phyloP scores from a whole-genome alignment of 371 early-diverging fungal genomes.

The Apophysomyces sp. region DNA sequence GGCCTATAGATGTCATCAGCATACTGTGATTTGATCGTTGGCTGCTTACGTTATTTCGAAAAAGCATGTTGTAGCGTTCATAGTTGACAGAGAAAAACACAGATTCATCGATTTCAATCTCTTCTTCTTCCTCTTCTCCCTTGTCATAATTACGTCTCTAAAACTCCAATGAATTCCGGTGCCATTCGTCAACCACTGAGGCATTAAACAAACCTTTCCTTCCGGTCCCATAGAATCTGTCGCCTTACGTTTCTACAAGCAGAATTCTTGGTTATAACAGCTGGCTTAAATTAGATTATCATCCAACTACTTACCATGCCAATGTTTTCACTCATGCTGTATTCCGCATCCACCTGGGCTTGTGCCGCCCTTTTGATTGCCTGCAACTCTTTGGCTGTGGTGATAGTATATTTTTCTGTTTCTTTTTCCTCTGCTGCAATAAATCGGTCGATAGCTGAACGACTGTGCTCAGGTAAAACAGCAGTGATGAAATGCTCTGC shows the following conservation, averaged over 20 bases:
- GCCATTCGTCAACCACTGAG: not conserved
- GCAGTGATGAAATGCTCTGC: conserved; percentile 61
- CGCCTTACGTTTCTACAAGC: conserved; percentile 52
- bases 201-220: conserved; percentile 19
- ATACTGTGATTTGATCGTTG: not conserved
- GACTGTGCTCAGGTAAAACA: conserved; percentile 62
- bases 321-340: conserved; percentile 43
- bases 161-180: not conserved
- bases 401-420: conserved; percentile 54
- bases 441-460: conserved; percentile 60
- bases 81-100: conserved; percentile 71
- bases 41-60: conserved; percentile 67
- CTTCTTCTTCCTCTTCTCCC: not conserved
- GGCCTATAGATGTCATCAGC: conserved; percentile 25
- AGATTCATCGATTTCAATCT: conserved; percentile 46
- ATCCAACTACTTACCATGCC: conserved; percentile 50
- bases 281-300: not conserved
- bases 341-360: conserved; percentile 57
- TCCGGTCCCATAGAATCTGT: conserved; percentile 30
- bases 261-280: not conserved
- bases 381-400: conserved; percentile 68
- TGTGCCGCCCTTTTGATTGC: conserved; percentile 50
- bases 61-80: conserved; percentile 73
- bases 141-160: conserved; percentile 8
- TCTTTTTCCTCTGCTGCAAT: conserved; percentile 67